Evolutionary conservation across 129 eudicot species (phyloP).

Genomic region (Lonicera japonica): DNA sequence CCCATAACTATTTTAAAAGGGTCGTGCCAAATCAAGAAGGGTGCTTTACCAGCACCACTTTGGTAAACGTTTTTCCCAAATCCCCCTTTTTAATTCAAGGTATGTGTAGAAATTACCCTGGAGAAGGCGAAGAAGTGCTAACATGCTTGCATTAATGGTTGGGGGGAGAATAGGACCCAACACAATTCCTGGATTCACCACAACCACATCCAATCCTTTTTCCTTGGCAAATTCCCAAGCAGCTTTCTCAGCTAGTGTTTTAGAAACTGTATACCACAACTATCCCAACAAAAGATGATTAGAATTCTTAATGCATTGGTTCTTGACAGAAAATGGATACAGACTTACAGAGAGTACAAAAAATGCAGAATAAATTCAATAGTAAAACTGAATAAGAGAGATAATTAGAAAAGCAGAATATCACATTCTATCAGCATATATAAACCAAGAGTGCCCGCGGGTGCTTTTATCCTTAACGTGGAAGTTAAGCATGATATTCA

Average conservation of each 20-base stretch:
- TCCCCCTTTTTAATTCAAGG: too few species aligned
- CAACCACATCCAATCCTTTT: slow-evolving; percentile 67
- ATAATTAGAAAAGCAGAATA: background rate
- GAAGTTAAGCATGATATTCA: too few species aligned
- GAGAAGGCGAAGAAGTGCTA: slow-evolving; percentile 68
- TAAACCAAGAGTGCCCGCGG: too few species aligned
- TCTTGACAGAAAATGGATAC: background rate
- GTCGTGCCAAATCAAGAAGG: too few species aligned
- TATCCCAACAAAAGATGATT: slow-evolving; percentile 14
- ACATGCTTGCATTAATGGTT: slow-evolving; percentile 77
- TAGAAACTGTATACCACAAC: slow-evolving; percentile 93
- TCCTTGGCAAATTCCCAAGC: slow-evolving; percentile 90
- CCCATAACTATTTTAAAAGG: too few species aligned
- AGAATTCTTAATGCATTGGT: background rate
- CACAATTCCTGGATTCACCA: slow-evolving; percentile 89
- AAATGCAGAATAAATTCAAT: background rate
- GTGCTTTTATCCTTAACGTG: too few species aligned
- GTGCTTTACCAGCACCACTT: too few species aligned
- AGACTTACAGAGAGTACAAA: background rate
- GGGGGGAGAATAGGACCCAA: slow-evolving; percentile 92
- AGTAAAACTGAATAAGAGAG: background rate
- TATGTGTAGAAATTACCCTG: slow-evolving; percentile 50
- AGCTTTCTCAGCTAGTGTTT: slow-evolving; percentile 83
- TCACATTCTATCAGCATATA: slow-evolving; percentile 81
- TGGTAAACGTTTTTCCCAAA: too few species aligned